Evolutionary conservation across 495 filamentous ascomycete species (phyloP), one percentile per base, ranked within the genome.

Genomic region (Podospora tetraspora): DNA sequence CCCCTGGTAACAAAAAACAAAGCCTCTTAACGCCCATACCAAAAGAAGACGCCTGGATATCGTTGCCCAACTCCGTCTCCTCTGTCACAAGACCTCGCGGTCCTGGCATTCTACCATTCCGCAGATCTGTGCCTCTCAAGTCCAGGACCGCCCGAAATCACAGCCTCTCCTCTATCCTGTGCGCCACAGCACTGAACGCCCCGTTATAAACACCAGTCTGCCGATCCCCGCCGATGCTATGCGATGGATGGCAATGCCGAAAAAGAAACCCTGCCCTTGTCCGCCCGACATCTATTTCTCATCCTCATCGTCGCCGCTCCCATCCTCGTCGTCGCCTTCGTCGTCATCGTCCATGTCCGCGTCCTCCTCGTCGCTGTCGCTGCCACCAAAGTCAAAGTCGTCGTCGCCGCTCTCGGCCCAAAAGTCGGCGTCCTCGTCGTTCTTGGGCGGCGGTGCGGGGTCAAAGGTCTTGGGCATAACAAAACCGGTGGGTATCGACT

Each of bases 341-440:
- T 78, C 77, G 79, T 80, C 52, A 79, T 82, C 77, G 19, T 79
- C 81, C 21, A 82, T 81, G 22, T 83, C 82, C 6, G 85, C 84
- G 25, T 84, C 82, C 29, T 87, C 83, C 25, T 88, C 81, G 8
- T 87, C 85, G 68, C 84, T 81, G 57, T 85, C 89, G 16, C 85
- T 83, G 37, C 87, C 84, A 60, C 85, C 92, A 68, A 90, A 90
- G 0, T 90, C 92, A 78, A 96, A 94, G 62, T 91, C 87, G 64
- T 91, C 91, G 60, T 91, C 89, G 72, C 92, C 92, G 57, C 87
- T 90, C 71, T 94, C 93, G 43, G 84, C 86, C 91, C 94, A 97
- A 76, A 93, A 96, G 66, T 90, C 89, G 25, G 84, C 84, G 68
- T 96, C 92, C 58, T 92, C 89, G 30, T 88, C 86, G 13, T 82